Base-by-base conservation (phyloP, 2,329 filamentous ascomycete species). In the Penicillium glabrum region DNA sequence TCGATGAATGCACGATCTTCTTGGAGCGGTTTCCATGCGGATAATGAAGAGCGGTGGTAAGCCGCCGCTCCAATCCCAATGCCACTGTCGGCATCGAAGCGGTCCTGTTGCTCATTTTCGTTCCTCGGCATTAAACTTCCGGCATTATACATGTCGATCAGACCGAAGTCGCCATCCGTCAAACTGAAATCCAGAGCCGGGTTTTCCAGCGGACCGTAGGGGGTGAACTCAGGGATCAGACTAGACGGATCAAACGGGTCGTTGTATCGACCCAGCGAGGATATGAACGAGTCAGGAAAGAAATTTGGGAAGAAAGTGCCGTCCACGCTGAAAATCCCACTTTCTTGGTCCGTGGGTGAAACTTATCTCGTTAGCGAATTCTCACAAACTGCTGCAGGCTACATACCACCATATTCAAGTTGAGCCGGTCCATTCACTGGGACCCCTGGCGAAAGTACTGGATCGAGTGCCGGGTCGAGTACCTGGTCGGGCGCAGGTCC, bases 221-320 rank as follows among this genome's bases (percentile, higher is more conserved):
- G 58, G 33, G 62, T 65, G 37, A 68, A 67, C 29, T 64, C 66
- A 9, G 67, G 54, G 5, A 61, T 57, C 16, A 63, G 45, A 4
- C 43, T 59, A 2, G 61, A 59, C 0, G 65, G 62, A 27, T 69
- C 65, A n/a, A 61, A 61, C 1, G 63, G 44, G 31, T 69, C 67
- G 23, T 58, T 63, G 11, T 63, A 63, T 33, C 67, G 66, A 14
- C 58, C 59, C 3, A 69, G 48, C 4, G 66, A 66, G 9, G 66
- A 61, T 9, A 69, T 64, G 8, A 69, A 49, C 0, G 66, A 63
- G 55, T 69, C 67, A 8, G 67, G 67, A n/a, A 69, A 68, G 35
- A 70, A 70, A 48, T 64, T 64, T 2, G 67, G 68, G 27, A 70
- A 70, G 37, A 70, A 70, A 1, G 66, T 68, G 35, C 67, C 66